A percentile compares a stretch with the other conserved stretches of the same genome.
These are phyloP conservation scores for Ramalina peruviana DNA, from an alignment of 495 filamentous ascomycete species.

Conservation along the genomic window DNA sequence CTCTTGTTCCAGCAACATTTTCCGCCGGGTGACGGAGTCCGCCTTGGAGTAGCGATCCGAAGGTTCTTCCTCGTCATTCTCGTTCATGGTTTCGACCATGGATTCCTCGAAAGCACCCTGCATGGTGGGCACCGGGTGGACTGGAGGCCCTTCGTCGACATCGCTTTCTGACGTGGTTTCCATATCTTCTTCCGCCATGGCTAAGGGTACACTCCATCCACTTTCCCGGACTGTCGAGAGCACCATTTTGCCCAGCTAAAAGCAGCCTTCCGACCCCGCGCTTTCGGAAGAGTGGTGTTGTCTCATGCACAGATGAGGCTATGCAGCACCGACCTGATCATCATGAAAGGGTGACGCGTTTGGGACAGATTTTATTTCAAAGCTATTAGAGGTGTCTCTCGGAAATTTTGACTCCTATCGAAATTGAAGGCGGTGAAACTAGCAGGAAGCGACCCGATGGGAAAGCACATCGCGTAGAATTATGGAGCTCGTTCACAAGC, in stretches of 20 bases:
- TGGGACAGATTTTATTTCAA: too few species aligned
- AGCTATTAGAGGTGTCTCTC: background rate
- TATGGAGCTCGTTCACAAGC: constrained; percentile 3
- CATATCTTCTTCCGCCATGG: constrained; percentile 18
- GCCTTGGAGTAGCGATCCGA: constrained; percentile 36
- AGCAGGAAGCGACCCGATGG: constrained; percentile 12
- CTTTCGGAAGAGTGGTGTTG: background rate
- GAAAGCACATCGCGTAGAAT: constrained; percentile 11
- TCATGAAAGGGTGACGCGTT: too few species aligned
- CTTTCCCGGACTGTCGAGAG: constrained; percentile 12
- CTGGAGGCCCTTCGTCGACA: constrained; percentile 31
- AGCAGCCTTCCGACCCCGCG: background rate
- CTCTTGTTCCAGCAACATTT: constrained; percentile 51
- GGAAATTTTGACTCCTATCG: constrained; percentile 2
- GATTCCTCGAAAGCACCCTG: constrained; percentile 92
- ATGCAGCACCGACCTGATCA: background rate
- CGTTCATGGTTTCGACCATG: constrained; percentile 52
- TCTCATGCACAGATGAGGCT: constrained; percentile 1
- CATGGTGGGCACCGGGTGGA: constrained; percentile 71
- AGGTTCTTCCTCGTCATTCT: constrained; percentile 26
- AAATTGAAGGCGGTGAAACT: constrained; percentile 2
- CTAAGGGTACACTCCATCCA: constrained; percentile 14
- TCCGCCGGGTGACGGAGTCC: constrained; percentile 54
- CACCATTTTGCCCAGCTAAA: constrained; percentile 10
- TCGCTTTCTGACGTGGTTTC: constrained; percentile 16